phyloP scores from a whole-genome alignment of 208 protist genomes.

The Jaenimonas drosophilae region DNA sequence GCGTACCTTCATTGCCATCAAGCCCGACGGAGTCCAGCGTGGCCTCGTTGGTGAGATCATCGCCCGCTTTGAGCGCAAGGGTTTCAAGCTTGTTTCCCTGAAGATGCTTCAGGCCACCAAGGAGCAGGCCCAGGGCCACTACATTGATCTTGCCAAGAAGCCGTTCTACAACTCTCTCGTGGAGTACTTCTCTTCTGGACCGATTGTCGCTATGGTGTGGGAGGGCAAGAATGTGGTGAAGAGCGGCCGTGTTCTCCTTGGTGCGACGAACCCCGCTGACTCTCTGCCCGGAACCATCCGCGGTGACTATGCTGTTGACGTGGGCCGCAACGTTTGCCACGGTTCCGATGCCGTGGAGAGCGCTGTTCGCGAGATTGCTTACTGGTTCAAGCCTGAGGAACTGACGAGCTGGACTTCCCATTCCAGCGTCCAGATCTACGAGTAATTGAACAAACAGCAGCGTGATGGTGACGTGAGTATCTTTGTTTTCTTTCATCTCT shows the following conservation, averaged over 20 bases:
- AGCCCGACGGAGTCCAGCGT: slow-evolving; percentile 94
- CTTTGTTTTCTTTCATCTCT: not conserved
- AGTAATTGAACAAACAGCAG: slow-evolving; percentile 20
- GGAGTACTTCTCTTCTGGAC: slow-evolving; percentile 94
- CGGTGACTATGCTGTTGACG: slow-evolving; percentile 93
- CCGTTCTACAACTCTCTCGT: slow-evolving; percentile 93
- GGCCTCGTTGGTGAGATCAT: slow-evolving; percentile 93
- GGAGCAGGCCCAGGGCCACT: slow-evolving; percentile 85
- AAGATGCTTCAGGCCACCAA: slow-evolving; percentile 85
- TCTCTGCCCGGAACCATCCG: slow-evolving; percentile 95
- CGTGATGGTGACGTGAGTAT: not conserved
- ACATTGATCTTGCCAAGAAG: slow-evolving; percentile 82
- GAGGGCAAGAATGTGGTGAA: slow-evolving; percentile 95
- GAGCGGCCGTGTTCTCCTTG: slow-evolving; percentile 90
- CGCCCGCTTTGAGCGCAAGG: slow-evolving; percentile 91
- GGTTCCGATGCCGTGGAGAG: slow-evolving; percentile 92
- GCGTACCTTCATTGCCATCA: slow-evolving; percentile 94
- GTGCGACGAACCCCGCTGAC: slow-evolving; percentile 93
- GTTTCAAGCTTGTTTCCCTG: slow-evolving; percentile 94
- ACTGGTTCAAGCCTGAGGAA: slow-evolving; percentile 95
- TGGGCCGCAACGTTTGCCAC: slow-evolving; percentile 96
- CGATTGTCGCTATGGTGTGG: slow-evolving; percentile 97
- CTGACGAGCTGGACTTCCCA: slow-evolving; percentile 73
- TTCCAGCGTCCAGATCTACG: slow-evolving; percentile 78
- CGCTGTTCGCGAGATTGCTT: slow-evolving; percentile 92